These are phyloP conservation scores for Agaricus subrufescens DNA, from an alignment of 768 basidiomycete species.

Conservation along the genomic window DNA sequence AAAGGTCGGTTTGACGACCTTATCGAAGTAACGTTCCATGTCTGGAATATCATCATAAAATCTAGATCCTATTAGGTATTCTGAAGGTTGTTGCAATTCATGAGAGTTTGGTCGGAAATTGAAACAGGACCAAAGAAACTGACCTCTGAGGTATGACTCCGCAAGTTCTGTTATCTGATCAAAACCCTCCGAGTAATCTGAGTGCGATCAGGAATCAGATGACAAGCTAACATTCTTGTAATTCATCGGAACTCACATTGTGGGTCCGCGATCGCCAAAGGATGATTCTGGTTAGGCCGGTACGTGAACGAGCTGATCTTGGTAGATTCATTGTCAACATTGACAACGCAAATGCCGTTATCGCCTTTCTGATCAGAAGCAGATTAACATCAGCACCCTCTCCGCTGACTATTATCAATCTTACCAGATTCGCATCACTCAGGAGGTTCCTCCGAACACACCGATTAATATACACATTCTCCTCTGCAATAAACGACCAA, in stretches of 20 bases:
- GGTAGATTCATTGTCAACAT: background rate
- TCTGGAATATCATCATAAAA: constrained; percentile 13
- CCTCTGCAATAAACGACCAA: no score
- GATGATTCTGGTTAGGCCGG: background rate
- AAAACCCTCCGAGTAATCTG: constrained; percentile 39
- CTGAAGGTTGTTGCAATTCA: background rate
- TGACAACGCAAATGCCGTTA: background rate
- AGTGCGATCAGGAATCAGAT: background rate
- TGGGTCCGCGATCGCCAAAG: background rate
- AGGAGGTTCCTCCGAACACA: no score
- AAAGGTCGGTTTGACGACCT: constrained; percentile 42
- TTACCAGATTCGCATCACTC: no score
- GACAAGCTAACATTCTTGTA: background rate
- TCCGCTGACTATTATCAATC: no score
- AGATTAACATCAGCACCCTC: no score
- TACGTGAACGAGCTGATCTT: background rate
- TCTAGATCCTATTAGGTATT: constrained; percentile 9
- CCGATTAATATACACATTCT: no score
- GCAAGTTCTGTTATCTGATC: constrained; percentile 38
- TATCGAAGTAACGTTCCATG: constrained; percentile 35
- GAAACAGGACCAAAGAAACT: background rate
- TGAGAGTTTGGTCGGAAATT: background rate
- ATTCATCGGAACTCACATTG: background rate
- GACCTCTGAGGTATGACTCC: constrained; percentile 26
- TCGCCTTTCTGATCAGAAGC: background rate